Evolutionary conservation across 169 alveolate genomes (phyloP), one percentile per base, ranked within the genome.

Genomic region (Miamiensis avidus): DNA sequence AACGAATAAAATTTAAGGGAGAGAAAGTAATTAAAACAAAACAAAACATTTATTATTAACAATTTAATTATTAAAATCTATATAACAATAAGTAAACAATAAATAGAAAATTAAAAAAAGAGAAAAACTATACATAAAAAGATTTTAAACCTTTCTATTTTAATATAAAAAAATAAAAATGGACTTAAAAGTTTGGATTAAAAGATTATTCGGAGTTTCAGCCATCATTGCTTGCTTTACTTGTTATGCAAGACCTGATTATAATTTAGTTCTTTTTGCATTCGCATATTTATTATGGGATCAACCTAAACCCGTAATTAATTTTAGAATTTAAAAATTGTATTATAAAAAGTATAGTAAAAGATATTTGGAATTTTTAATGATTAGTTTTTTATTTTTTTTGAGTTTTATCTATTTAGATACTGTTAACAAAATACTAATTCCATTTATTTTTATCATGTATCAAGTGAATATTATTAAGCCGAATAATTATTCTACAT

Each of bases 171-270:
- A 11, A 49, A 49, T 11, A 49, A 11, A 49, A 49, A 49, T 49
- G 69, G 69, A 49, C 20, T 20, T 49, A 49, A 49, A 20, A 49
- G 69, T 49, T 49, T 49, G 69, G 69, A 49, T 49, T 49, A 86
- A 86, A 82, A 81, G 74, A 75, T 86, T 81, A 29, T 86, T 86
- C 75, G 75, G 79, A 65, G 87, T 81, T 64, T 79, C 75, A 64
- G 90, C 90, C 25, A 74, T 86, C 69, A 86, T 86, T 28, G 73
- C 90, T 27, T 86, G 90, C 32, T 86, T 86, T 31, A 86, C 90
- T 31, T 86, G 90, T 34, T 86, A 86, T 74, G 90, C 90, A 25
- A 49, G 90, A 79, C 86, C 90, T 74, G 90, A 86, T 82, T 86
- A 86, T 78, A 86, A 86, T 81, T 72, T 86, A 75, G 87, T 87